These are phyloP conservation scores for Penicillium sp. DNA, from an alignment of 2,329 filamentous ascomycete species.

Conservation along the genomic window DNA sequence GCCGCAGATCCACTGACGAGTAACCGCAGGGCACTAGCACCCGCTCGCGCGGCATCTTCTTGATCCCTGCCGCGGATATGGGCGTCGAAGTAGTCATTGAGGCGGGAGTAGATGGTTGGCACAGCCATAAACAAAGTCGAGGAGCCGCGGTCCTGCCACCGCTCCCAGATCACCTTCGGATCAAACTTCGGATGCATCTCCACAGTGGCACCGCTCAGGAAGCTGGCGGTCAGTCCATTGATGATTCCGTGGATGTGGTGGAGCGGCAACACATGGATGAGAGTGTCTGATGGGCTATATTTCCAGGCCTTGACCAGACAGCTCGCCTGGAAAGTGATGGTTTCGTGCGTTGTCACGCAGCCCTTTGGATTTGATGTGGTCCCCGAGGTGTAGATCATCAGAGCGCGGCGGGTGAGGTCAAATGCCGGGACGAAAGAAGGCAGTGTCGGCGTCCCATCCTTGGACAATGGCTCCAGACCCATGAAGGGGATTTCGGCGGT, in stretches of 20 bases:
- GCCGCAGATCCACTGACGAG: slow-evolving; percentile 45
- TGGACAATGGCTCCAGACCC: slow-evolving; percentile 26
- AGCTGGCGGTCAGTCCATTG: slow-evolving; percentile 48
- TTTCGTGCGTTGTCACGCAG: slow-evolving; percentile 44
- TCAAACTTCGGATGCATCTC: slow-evolving; percentile 50
- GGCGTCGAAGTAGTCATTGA: slow-evolving; percentile 46
- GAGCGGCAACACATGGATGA: slow-evolving; percentile 50
- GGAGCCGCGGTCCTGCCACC: slow-evolving; percentile 42
- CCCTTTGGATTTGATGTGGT: slow-evolving; percentile 44
- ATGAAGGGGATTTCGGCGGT: slow-evolving; percentile 32
- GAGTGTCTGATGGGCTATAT: slow-evolving; percentile 38
- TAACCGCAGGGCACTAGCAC: slow-evolving; percentile 37
- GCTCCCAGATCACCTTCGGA: slow-evolving; percentile 45
- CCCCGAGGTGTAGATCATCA: slow-evolving; percentile 45
- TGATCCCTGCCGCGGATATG: slow-evolving; percentile 36
- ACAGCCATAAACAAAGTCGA: slow-evolving; percentile 51
- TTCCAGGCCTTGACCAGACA: slow-evolving; percentile 33
- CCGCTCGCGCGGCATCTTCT: slow-evolving; percentile 33
- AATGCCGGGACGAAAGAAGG: slow-evolving; percentile 33
- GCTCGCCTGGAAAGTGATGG: slow-evolving; percentile 34
- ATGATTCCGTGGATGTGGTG: slow-evolving; percentile 52
- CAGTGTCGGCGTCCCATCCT: slow-evolving; percentile 22
- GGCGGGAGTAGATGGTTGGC: slow-evolving; percentile 50
- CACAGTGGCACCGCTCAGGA: slow-evolving; percentile 46
- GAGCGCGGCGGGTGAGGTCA: slow-evolving; percentile 32